Evolutionary conservation across 768 basidiomycete genomes (phyloP), one percentile per base, ranked within the genome.

Genomic region (Lactarius evosmus): DNA sequence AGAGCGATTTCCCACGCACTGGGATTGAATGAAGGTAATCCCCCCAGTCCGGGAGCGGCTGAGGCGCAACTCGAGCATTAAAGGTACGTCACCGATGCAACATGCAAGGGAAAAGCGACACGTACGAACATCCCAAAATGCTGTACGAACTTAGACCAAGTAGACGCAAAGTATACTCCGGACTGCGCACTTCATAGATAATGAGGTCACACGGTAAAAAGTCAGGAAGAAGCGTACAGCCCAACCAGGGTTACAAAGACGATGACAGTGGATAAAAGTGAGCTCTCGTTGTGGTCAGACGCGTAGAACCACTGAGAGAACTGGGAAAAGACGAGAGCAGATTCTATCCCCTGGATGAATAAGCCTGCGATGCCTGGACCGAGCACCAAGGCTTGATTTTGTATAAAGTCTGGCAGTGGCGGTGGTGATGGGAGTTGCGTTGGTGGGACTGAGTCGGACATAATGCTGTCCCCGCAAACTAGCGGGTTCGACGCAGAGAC

Each of bases 271-370:
- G 44, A 36, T 16, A 59, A 25, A 29, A 25, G 11, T 7, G 4
- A 4, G n/a, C 29, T 32, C 0, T 59, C 58, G 0, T 34, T 27
- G 33, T 58, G 62, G 16, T 55, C 51, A 11, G 33, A 5, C 2
- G 40, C 12, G 14, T 34, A 32, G 38, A 54, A 59, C 62, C 62
- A 63, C 12, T 34, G 62, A 46, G 33, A 59, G 52, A 63, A 44
- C 14, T 63, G 58, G 3, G 52, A 6, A 3, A 63, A 17, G 5
- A 63, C 52, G 44, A 63, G 62, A 33, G 58, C 62, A 6, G 57
- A 49, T 32, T n/a, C 33, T 7, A 63, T 4, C 25, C 62, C 62
- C 17, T 63, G 51, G 5, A 55, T 7, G 12, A 63, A 55, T 2
- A 63, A 52, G 12, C 62, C 44, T 11, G 4, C 52, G 22, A 63